Evolutionary conservation across 148 eudicot species (phyloP), one percentile per base, ranked within the genome.

Genomic region (Fallopia convolvulus): DNA sequence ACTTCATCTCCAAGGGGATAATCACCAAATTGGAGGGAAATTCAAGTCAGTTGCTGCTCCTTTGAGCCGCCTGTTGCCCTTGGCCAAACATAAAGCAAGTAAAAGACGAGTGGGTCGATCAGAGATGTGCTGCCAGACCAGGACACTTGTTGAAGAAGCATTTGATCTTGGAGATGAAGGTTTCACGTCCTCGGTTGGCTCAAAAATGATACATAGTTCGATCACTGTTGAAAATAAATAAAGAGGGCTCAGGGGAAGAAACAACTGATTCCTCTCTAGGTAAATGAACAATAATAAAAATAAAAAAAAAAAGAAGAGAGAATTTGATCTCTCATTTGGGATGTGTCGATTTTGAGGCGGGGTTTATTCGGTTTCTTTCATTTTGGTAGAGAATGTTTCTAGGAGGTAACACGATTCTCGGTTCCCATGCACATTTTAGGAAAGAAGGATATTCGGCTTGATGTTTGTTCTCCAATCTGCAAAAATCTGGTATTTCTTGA

Each of bases 161-260:
- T 2, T 33, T 4, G 70, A 4, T 20, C 40, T 65, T 65, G 70
- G 70, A 65, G 70, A 65, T 20, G 40, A 32, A 32, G 40, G 70
- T 14, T 26, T 30, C 40, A 65, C 12, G 30, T 61, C 70, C 36
- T 21, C 32, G 30, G 30, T 20, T 58, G 6, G 70, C 18, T 32
- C 18, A 68, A 20, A 58, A 56, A 56, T 20, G 20, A 4, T 14
- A 68, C 26, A 3, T 46, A 21, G 21, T 44, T 68, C 44, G 72
- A 68, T 36, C 44, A 68, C 20, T 46, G 42, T 36, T 68, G 21
- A 26, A 61, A 26, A 68, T 33, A 33, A 68, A 68, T 33, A 36
- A 68, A 68, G 72, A 68, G 72, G 7, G 44, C 72, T 66, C 72
- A 60, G 72, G 72, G 72, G 14, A 63, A 68, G 46, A 46, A 68